These are phyloP conservation scores for Dactylellina parvicollis DNA, from an alignment of 2,329 filamentous ascomycete species.

Conservation along the genomic window DNA sequence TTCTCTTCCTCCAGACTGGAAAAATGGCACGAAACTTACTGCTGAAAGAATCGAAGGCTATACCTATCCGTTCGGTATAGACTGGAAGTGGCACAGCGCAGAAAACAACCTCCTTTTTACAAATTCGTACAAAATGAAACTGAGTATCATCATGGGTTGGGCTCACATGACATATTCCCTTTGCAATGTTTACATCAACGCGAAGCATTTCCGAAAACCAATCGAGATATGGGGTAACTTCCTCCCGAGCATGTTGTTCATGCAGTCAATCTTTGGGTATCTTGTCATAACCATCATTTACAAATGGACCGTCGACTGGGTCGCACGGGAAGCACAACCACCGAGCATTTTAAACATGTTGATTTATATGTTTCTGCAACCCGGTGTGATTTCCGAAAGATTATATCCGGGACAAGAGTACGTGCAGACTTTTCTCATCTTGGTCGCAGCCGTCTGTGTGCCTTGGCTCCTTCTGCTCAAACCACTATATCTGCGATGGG, in stretches of 20 bases:
- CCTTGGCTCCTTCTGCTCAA: constrained; percentile 93
- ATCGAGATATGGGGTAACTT: constrained; percentile 99
- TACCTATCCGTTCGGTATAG: constrained; percentile 93
- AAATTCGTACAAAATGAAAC: constrained; percentile 99
- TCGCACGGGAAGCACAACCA: constrained; percentile 71
- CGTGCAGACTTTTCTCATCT: constrained; percentile 80
- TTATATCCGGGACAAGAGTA: constrained; percentile 80
- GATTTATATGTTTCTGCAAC: constrained; percentile 98
- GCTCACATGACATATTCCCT: constrained; percentile 98
- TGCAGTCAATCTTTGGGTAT: constrained; percentile 98
- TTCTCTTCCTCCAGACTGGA: constrained; percentile 73
- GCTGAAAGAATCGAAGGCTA: constrained; percentile 77
- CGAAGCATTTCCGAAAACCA: constrained; percentile 89
- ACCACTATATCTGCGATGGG: constrained; percentile 91
- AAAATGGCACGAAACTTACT: constrained; percentile 71
- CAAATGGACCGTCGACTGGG: constrained; percentile 96
- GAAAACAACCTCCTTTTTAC: constrained; percentile 95
- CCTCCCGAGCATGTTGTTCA: constrained; percentile 97
- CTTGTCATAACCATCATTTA: constrained; percentile 92
- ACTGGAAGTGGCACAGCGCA: constrained; percentile 95
- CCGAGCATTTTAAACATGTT: constrained; percentile 97
- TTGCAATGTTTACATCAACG: constrained; percentile 91
- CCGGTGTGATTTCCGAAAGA: constrained; percentile 73
- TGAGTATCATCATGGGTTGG: constrained; percentile 97
- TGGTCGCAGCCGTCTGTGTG: constrained; percentile 85